Percentiles rank a stretch among this genome's conserved stretches.
Evolutionary conservation across 345 rosid genomes (phyloP).

Genomic region (Microcos paniculata): DNA sequence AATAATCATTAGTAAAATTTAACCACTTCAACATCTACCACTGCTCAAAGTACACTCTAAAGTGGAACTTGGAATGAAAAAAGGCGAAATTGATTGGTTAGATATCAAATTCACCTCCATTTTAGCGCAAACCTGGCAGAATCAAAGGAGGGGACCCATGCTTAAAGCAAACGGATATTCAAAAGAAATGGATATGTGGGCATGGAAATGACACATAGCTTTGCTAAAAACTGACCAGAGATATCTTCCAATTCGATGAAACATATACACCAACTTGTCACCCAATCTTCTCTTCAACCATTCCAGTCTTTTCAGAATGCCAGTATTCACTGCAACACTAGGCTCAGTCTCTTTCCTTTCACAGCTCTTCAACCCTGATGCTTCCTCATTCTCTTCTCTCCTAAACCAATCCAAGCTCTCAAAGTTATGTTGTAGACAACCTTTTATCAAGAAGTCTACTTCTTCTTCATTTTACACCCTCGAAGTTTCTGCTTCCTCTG

Average conservation of each 20-base stretch:
- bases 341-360: constrained; percentile 23
- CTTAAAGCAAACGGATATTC: neutral
- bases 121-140: no score
- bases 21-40: no score
- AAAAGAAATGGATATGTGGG: constrained; percentile 17
- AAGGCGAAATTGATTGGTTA: no score
- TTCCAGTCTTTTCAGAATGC: constrained; percentile 19
- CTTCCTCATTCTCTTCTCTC: constrained; percentile 15
- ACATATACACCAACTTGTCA: neutral
- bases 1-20: no score
- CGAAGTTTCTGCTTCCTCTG: constrained; percentile 31
- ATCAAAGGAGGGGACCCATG: no score
- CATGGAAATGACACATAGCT: constrained; percentile 19
- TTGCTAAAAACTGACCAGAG: neutral
- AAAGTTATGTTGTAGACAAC: constrained; percentile 7
- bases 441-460: constrained; percentile 3
- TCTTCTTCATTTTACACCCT: constrained; percentile 20
- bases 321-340: constrained; percentile 20
- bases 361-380: constrained; percentile 32
- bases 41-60: no score
- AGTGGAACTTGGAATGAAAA: no score
- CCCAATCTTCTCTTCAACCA: neutral
- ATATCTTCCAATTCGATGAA: neutral
- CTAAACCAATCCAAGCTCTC: constrained; percentile 26
- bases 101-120: no score